Evolutionary conservation across 2,329 filamentous ascomycete genomes (phyloP), one percentile per base, ranked within the genome.

Genomic region (Bipolaris victoriae): DNA sequence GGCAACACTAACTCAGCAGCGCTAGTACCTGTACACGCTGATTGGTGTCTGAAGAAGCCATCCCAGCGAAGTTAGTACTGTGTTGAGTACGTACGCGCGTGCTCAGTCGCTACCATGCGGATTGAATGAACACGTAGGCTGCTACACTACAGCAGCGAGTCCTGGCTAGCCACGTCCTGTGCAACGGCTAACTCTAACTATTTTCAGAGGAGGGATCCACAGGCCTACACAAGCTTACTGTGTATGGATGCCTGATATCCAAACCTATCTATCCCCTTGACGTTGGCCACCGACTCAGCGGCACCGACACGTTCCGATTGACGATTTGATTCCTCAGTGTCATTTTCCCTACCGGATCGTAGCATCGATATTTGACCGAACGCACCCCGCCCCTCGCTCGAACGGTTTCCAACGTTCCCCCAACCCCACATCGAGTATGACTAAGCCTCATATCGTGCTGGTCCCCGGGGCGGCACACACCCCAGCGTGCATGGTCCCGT

Each of bases 401-500:
- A 41, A 41, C 39, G 16, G 7, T 10, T 39, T 18, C 37, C n/a
- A 20, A 45, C 24, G 16, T 39, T 39, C 5, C 16, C 13, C 29
- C 15, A 18, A 20, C 46, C 22, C 24, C 22, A 29, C 20, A 9
- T 40, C 47, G 16, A 60, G 7, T 33, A 70, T 68, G 62, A 20
- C 63, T 5, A 76, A 76, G 58, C 75, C 75, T 0, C 65, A 70
- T 6, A 66, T 78, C 39, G 66, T 79, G 47, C 61, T 78, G 33
- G 55, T 79, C 4, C 74, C 74, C 5, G 76, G 77, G 5, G 74
- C 72, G 29, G 76, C 72, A 74, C 77, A 80, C 63, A 58, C 61
- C 0, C 74, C 77, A 11, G 55, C 49, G 4, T 63, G 47, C 62
- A 75, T 72, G 55, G 62, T 55, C 1, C 55, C 54, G 7, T 63